These are phyloP conservation scores for Heliamphora exappendiculata DNA, from an alignment of 148 eudicot genomes.

Conservation along the genomic window DNA sequence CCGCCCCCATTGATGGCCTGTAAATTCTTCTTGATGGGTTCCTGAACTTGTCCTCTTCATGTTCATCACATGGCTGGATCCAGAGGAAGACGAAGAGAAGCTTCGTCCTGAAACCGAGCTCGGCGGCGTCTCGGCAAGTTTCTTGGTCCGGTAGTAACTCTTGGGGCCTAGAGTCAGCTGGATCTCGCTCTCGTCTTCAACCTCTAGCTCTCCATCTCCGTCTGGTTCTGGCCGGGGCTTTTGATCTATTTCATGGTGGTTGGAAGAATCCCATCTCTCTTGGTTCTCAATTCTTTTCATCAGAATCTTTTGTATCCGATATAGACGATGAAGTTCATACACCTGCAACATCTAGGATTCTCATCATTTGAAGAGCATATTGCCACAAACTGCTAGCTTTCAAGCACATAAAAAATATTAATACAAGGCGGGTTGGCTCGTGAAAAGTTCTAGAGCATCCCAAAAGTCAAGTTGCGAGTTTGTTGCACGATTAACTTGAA, in stretches of 20 bases:
- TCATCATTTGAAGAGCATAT: background rate
- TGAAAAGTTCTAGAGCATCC: too few species aligned
- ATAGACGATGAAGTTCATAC: constrained; percentile 83
- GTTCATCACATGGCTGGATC: constrained; percentile 45
- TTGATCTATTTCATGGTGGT: constrained; percentile 7
- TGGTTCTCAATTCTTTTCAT: constrained; percentile 44
- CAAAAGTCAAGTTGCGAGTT: too few species aligned
- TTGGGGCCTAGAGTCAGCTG: constrained; percentile 73
- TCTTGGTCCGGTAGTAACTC: constrained; percentile 24
- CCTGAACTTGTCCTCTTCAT: constrained; percentile 23
- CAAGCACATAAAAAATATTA: background rate
- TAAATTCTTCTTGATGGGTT: constrained; percentile 9
- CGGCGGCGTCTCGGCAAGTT: constrained; percentile 15
- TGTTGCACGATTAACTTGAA: too few species aligned
- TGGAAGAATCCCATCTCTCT: constrained; percentile 8
- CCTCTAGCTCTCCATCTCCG: constrained; percentile 13
- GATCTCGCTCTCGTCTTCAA: constrained; percentile 52
- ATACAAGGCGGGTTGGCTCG: too few species aligned
- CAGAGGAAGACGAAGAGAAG: constrained; percentile 68
- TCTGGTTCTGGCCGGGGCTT: constrained; percentile 14
- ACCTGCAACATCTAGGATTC: constrained; percentile 52
- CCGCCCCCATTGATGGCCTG: constrained; percentile 8
- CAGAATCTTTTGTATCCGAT: constrained; percentile 62
- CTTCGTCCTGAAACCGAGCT: constrained; percentile 38
- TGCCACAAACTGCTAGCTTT: too few species aligned